These are phyloP conservation scores for Colletotrichum sp. DNA, from an alignment of 2,329 filamentous ascomycete species.

Conservation along the genomic window DNA sequence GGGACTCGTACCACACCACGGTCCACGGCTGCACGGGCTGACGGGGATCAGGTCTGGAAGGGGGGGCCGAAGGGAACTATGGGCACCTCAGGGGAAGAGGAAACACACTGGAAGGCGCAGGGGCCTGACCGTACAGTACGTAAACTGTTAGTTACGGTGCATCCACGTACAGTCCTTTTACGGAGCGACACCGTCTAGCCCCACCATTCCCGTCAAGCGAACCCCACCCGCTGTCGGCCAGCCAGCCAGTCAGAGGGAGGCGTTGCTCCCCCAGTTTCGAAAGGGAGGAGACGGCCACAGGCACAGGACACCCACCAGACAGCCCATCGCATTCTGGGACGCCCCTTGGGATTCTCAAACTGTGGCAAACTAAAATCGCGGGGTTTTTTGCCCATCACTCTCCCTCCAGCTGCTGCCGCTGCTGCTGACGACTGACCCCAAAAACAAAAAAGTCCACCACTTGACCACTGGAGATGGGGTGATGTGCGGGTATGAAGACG, in stretches of 20 bases:
- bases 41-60: background rate
- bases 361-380: conserved; percentile 18
- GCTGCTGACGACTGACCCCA: background rate
- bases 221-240: background rate
- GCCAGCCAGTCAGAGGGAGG: background rate
- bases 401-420: background rate
- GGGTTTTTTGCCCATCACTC: background rate
- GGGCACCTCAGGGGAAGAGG: background rate
- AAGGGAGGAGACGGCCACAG: conserved; percentile 9
- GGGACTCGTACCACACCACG: background rate
- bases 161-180: background rate
- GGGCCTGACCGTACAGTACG: background rate
- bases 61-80: background rate
- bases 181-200: background rate
- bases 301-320: background rate
- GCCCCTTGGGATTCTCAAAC: conserved; percentile 11
- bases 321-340: background rate
- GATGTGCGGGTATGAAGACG: background rate
- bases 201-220: conserved; percentile 8
- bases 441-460: background rate
- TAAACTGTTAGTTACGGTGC: fast-evolving
- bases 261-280: conserved; percentile 16
- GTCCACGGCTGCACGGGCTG: background rate
- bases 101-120: background rate
- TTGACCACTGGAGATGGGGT: background rate